phyloP scores from a whole-genome alignment of 331 rosid species.

The Saraca asoca region DNA sequence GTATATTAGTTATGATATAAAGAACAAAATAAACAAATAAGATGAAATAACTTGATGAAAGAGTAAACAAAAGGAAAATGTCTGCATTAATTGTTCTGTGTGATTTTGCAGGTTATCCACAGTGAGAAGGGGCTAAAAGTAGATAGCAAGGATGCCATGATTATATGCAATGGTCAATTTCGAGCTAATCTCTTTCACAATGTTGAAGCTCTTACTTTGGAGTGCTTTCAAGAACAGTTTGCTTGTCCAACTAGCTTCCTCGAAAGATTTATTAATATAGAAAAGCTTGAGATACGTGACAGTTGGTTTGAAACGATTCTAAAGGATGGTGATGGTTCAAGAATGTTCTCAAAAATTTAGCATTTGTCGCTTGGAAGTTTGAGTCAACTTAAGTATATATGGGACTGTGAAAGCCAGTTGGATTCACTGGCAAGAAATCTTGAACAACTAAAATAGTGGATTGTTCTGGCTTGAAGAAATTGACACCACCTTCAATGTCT shows the following conservation, averaged over 20 bases:
- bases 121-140: background rate
- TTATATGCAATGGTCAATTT: background rate
- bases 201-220: background rate
- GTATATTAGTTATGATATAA: too few species aligned
- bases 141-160: background rate
- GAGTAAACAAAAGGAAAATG: too few species aligned
- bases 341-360: background rate
- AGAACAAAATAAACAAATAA: too few species aligned
- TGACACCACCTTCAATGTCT: background rate
- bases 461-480: background rate
- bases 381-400: background rate
- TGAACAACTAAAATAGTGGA: rapidly evolving
- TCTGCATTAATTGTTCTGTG: too few species aligned
- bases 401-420: background rate
- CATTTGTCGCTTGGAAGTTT: background rate
- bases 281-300: background rate
- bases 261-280: background rate
- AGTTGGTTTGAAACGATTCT: background rate
- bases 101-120: background rate
- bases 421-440: background rate
- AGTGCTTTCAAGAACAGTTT: background rate
- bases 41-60: too few species aligned
- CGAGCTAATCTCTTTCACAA: background rate
- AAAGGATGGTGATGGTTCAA: background rate
- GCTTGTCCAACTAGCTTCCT: background rate